Base-by-base conservation (phyloP, 305 asterid genomes). In the Andrographis paniculata region DNA sequence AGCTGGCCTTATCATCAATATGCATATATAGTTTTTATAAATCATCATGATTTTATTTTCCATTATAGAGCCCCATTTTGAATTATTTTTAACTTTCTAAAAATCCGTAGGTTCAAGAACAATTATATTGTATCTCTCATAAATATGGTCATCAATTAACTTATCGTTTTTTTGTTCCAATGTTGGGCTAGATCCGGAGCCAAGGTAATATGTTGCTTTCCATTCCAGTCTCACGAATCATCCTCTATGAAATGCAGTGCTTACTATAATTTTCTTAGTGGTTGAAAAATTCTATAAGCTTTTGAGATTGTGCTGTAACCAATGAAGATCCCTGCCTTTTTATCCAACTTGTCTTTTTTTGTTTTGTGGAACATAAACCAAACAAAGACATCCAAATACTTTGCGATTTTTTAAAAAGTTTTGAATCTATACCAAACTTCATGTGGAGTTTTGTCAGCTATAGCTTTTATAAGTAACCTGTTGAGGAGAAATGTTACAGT, bases 331-430 rank as follows among this genome's bases (percentile, higher is more conserved):
- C 49, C 18, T 44, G 30, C 49, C 28, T n/a, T 44, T 20, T 20
- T 44, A 14, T 44, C 49, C 6, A 44, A 20, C 30, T 19, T 44
- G 13, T 44, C 49, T 1, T n/a, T 4, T 14, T 44, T 19, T 3
- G 18, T n/a, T 44, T 31, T 44, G 49, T 0, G 49, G 27, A 44
- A 44, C 27, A 44, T 44, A 8, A 19, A 10, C 0, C n/a, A 44
- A 44, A 44, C 49, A 44, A n/a, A 44, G 10, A 13, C 49, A 44
- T 4, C 49, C 49, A 19, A 44, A 19, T 44, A 44, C 42, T 42
- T 42, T 14, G 13, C 17, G 47, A 42, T 17, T 8, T 16, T 42
- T 3, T 9, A 1, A 14, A 23, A 15, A 17, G 47, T 8, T 42
- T 42, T 42, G 18, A 12, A 42, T 3, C 47, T 23, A 42, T 42